Base-by-base conservation (phyloP, 257 asterid genomes). In the Solanum virginianum region DNA sequence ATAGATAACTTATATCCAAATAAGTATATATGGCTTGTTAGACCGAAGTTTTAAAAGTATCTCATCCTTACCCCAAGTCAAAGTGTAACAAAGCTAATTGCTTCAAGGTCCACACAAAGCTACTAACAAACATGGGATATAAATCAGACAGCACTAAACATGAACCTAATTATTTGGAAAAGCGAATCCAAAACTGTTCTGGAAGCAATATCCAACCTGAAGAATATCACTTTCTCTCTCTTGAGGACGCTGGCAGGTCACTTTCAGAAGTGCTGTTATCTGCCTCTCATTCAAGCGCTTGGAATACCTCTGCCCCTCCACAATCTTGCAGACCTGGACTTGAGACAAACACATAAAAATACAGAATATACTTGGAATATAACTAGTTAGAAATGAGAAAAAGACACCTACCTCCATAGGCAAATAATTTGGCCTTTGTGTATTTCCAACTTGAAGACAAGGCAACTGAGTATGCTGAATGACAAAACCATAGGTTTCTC, bases 241-340 rank as follows among this genome's bases (percentile, higher is more conserved):
- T 1, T 88, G 90, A 5, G 99, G 99, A 26, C 99, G 97, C 91
- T 95, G 99, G 92, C 99, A 97, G 3, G 99, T 97, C 83, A 97
- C 99, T 79, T 91, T 95, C 36, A 97, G 95, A 29, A 97, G 92
- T 4, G 94, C 97, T 81, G 99, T 95, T 63, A 95, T 95, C 91
- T 97, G 99, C 29, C 91, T 92, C 90, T 97, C 99, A 87, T 97
- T 97, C 83, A 97, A 89, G 88, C 98, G 92, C 90, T 95, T 97
- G 0, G 99, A 94, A 71, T 97, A 97, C 63, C 99, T 88, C 90
- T 97, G 99, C 80, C 99, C 99, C 84, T 91, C 97, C 0, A 97
- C 99, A 72, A 97, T 94, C 90, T 97, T 97, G 88, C 98, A 95
- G 20, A 97, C 99, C 99, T 96, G 79, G 39, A 87, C 41, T 22